Conservation (phyloP, 1,284 basidiomycete genomes). For the Ceraceosorus bombacis region DNA sequence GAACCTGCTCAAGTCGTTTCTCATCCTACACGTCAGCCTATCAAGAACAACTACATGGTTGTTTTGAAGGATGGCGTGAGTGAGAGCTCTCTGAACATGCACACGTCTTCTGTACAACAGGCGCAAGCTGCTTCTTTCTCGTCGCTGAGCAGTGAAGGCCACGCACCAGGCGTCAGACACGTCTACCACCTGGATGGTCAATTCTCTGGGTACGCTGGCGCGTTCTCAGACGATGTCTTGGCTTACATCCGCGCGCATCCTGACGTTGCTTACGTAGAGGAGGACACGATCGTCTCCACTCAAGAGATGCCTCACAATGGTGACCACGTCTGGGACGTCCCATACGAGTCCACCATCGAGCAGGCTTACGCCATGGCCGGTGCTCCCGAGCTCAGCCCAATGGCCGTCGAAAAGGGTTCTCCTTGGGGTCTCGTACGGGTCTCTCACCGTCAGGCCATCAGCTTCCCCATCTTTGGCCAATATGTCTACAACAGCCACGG, state of each 20-base stretch:
- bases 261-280: conserved; percentile 87
- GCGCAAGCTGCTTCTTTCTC: conserved; percentile 30
- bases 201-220: conserved; percentile 74
- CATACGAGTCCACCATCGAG: conserved; percentile 61
- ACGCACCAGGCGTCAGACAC: conserved; percentile 34
- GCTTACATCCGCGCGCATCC: conserved; percentile 74
- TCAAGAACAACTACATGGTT: conserved; percentile 43
- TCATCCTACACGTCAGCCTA: conserved; percentile 20
- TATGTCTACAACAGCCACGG: conserved; percentile 70
- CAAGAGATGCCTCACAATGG: conserved; percentile 40
- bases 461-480: conserved; percentile 75
- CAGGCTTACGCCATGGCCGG: conserved; percentile 49
- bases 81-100: conserved; percentile 31
- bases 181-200: conserved; percentile 37
- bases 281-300: conserved; percentile 55
- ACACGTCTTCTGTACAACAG: conserved; percentile 28
- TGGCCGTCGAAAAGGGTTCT: conserved; percentile 61
- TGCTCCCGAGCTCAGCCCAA: conserved; percentile 26
- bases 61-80: conserved; percentile 42
- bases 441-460: conserved; percentile 73
- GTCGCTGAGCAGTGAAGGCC: conserved; percentile 11
- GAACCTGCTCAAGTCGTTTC: conserved; percentile 7
- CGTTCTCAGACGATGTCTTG: conserved; percentile 67
- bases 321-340: conserved; percentile 31
- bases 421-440: conserved; percentile 97